These are phyloP conservation scores for Ananas comosus DNA, from an alignment of 176 grass and related monocot genomes.

Conservation along the genomic window DNA sequence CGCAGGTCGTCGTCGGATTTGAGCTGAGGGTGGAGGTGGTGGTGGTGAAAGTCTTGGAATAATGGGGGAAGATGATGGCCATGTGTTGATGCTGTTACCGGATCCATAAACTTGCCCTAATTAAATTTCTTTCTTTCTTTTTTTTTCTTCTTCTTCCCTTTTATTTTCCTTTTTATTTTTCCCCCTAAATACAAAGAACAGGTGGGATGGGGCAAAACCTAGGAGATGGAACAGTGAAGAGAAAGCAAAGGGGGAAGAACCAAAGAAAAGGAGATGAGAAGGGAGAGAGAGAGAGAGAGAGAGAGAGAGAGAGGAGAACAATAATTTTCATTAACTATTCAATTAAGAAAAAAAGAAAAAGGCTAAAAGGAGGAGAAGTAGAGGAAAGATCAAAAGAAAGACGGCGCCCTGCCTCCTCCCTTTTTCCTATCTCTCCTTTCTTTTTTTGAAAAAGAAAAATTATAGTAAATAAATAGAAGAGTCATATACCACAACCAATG, in stretches of 20 bases:
- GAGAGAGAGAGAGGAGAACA: neutral
- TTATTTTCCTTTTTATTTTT: neutral
- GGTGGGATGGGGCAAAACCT: neutral
- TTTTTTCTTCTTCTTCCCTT: neutral
- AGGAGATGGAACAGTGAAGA: constrained; percentile 8
- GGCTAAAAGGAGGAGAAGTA: neutral
- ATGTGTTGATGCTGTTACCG: neutral
- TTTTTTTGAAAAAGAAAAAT: neutral
- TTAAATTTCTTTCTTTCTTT: too few species aligned
- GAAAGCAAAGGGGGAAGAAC: neutral
- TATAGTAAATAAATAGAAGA: neutral
- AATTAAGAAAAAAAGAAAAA: neutral
- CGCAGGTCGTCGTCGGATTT: constrained; percentile 4
- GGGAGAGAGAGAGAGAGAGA: too few species aligned
- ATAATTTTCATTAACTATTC: neutral
- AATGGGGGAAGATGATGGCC: constrained; percentile 1
- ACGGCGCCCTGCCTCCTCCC: neutral
- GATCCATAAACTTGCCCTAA: neutral
- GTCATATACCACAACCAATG: neutral
- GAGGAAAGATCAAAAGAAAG: constrained; percentile 1
- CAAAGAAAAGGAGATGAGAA: neutral
- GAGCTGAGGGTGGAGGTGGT: constrained; percentile 1
- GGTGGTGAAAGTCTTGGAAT: constrained; percentile 1
- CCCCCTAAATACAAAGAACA: neutral
- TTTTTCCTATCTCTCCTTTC: neutral